These are phyloP conservation scores for Phytopythium vexans DNA, from an alignment of 352 stramenopile species.

Conservation along the genomic window DNA sequence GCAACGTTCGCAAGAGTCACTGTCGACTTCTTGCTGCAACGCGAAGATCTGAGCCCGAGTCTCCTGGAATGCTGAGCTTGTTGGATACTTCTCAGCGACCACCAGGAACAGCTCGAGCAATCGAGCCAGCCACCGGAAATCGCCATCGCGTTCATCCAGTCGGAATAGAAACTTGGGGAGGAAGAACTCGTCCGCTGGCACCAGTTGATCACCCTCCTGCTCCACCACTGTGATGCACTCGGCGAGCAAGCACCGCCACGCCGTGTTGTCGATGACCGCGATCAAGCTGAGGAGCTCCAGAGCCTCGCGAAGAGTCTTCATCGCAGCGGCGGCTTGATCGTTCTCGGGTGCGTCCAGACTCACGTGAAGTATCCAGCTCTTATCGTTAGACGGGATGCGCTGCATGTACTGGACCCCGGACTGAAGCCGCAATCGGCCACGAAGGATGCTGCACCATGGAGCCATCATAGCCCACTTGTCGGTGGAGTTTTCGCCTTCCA, in stretches of 20 bases:
- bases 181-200: not conserved
- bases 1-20: not conserved
- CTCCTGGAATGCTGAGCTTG: not conserved
- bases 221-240: not conserved
- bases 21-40: not conserved
- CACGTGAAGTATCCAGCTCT: constrained; percentile 4
- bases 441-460: not conserved
- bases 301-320: not conserved
- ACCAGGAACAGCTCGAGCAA: constrained; percentile 1
- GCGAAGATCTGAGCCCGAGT: not conserved
- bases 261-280: not conserved
- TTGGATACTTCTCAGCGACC: not conserved
- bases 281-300: constrained; percentile 2
- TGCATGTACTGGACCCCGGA: constrained; percentile 1
- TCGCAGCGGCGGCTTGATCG: no score
- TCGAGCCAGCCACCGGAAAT: not conserved
- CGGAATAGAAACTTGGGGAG: constrained; percentile 1
- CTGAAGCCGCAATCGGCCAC: not conserved
- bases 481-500: not conserved
- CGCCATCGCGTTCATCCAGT: constrained; percentile 4
- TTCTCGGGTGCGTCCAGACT: not conserved
- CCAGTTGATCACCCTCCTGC: not conserved
- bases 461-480: constrained; percentile 1
- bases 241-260: not conserved
- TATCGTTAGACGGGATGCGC: not conserved